Evolutionary conservation across 371 early-diverging fungal genomes (phyloP).

Genomic region (Nematocida sp.): DNA sequence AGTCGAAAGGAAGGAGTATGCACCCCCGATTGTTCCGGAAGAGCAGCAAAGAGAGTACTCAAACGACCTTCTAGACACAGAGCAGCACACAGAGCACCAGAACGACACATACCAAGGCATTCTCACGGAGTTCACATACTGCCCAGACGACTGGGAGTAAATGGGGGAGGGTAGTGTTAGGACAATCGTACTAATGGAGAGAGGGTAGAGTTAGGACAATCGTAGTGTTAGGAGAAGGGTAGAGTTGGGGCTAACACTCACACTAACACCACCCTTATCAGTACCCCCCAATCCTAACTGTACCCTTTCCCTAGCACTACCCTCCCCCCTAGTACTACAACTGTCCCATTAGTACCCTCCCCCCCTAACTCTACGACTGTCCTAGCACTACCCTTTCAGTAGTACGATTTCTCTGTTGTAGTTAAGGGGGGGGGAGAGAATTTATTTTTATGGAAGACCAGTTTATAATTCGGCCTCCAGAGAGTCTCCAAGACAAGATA

Average conservation of each 20-base stretch:
- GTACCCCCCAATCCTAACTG: too few species aligned
- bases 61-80: background rate
- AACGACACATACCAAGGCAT: slow-evolving; percentile 8
- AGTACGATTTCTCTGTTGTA: too few species aligned
- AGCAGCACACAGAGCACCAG: background rate
- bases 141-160: slow-evolving; percentile 45
- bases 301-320: too few species aligned
- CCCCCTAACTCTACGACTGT: too few species aligned
- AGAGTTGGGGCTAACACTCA: background rate
- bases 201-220: background rate
- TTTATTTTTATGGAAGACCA: slow-evolving; percentile 61
- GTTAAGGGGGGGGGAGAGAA: too few species aligned
- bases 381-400: too few species aligned
- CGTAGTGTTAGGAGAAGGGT: slow-evolving; percentile 4
- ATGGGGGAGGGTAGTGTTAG: background rate
- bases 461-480: slow-evolving; percentile 61
- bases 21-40: slow-evolving; percentile 71
- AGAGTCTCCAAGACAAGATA: slow-evolving; percentile 43
- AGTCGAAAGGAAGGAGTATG: slow-evolving; percentile 70
- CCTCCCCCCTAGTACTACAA: too few species aligned
- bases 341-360: too few species aligned
- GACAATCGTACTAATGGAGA: slow-evolving; percentile 19
- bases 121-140: slow-evolving; percentile 35
- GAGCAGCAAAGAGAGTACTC: background rate
- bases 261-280: too few species aligned